phyloP scores from a whole-genome alignment of 345 rosid species.

The Eutrema japonicum region DNA sequence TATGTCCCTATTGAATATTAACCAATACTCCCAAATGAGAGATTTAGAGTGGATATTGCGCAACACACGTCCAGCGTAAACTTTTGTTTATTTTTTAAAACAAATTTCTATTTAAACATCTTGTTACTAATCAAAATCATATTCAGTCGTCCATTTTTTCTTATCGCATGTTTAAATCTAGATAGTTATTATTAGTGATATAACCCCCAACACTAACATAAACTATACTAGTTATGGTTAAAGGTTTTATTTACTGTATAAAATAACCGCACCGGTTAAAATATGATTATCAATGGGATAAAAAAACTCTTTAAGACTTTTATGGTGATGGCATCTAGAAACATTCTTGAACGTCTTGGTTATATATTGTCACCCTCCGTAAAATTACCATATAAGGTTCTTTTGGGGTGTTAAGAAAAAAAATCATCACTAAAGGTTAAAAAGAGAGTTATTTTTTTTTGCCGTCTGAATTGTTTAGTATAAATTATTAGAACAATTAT shows the following conservation, averaged over 20 bases:
- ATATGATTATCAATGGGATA: neutral
- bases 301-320: no score
- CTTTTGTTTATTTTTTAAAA: no score
- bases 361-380: neutral
- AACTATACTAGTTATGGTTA: neutral
- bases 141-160: no score
- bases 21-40: neutral
- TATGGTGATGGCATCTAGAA: neutral
- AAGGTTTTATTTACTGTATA: neutral
- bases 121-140: neutral
- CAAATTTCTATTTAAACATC: no score
- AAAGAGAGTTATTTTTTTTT: no score
- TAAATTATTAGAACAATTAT: neutral
- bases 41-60: neutral
- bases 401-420: neutral
- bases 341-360: neutral
- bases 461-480: no score
- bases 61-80: neutral
- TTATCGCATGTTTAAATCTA: no score
- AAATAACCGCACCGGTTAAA: neutral
- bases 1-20: neutral
- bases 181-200: neutral
- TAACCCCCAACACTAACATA: neutral
- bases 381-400: slow-evolving; percentile 1
- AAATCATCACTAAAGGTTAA: no score